Evolutionary conservation across 1,139 yeast species (phyloP).

Genomic region (Nakaseomyces bracarensis): DNA sequence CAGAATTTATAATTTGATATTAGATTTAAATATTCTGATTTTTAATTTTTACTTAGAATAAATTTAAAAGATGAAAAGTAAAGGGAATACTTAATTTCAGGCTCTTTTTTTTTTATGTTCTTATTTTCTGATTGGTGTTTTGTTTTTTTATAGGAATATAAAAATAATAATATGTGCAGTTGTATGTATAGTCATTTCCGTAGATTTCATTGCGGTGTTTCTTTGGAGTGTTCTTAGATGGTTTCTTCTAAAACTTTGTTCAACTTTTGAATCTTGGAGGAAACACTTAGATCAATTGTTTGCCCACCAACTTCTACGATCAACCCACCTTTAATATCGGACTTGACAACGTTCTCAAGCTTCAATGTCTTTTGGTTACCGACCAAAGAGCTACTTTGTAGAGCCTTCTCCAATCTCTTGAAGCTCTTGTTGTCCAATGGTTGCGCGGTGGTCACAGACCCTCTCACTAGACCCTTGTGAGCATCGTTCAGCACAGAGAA

Average conservation of each 20-base stretch:
- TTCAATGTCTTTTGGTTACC: slow-evolving; percentile 82
- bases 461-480: slow-evolving; percentile 85
- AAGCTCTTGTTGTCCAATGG: slow-evolving; percentile 78
- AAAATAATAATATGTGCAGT: not conserved
- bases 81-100: no score
- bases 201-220: not conserved
- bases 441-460: slow-evolving; percentile 82
- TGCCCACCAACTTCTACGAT: slow-evolving; percentile 94
- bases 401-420: slow-evolving; percentile 70
- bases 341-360: slow-evolving; percentile 73
- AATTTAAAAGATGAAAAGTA: no score
- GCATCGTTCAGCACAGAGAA: slow-evolving; percentile 79
- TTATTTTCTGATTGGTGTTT: no score
- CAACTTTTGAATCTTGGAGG: slow-evolving; percentile 77
- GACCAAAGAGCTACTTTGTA: slow-evolving; percentile 70
- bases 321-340: slow-evolving; percentile 92
- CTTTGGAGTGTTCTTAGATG: slow-evolving; percentile 40
- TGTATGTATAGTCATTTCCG: not conserved
- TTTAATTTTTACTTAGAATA: no score
- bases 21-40: no score
- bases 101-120: no score
- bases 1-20: no score
- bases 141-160: no score
- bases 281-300: slow-evolving; percentile 87
- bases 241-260: slow-evolving; percentile 84